Conservation (phyloP, 371 early-diverging fungal genomes). For the Mortierella sp. region DNA sequence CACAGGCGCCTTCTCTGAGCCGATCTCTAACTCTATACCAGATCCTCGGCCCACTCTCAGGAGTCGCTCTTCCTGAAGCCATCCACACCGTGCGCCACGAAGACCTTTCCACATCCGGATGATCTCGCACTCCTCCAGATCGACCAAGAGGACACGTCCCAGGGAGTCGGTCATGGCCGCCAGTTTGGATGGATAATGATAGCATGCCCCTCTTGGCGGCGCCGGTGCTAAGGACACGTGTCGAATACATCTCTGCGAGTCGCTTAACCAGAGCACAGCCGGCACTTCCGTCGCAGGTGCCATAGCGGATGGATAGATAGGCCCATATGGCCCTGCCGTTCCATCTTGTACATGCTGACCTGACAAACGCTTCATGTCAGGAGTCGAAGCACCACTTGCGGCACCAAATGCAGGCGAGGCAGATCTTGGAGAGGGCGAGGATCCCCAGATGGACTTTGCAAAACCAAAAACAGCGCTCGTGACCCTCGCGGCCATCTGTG, state of each 20-base stretch:
- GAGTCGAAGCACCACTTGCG: constrained; percentile 22
- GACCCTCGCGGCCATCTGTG: constrained; percentile 66
- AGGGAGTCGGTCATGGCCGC: constrained; percentile 71
- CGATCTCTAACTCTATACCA: neutral
- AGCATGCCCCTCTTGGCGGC: constrained; percentile 58
- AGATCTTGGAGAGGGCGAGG: constrained; percentile 31
- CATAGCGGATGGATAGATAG: constrained; percentile 54
- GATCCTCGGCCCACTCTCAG: constrained; percentile 10
- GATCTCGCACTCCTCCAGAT: constrained; percentile 66
- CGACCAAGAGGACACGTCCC: constrained; percentile 74
- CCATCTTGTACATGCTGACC: constrained; percentile 38
- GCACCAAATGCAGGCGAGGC: constrained; percentile 56
- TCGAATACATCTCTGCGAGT: constrained; percentile 62
- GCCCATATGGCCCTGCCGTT: constrained; percentile 40
- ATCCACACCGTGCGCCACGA: constrained; percentile 73
- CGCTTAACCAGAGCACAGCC: constrained; percentile 57
- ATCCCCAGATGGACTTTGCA: constrained; percentile 72
- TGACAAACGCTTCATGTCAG: constrained; percentile 34
- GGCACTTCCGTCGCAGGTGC: constrained; percentile 69
- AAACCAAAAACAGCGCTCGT: constrained; percentile 70
- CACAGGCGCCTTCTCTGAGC: constrained; percentile 3
- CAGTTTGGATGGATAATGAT: constrained; percentile 56
- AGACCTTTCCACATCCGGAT: constrained; percentile 78
- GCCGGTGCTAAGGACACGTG: constrained; percentile 62
- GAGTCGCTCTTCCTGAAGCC: constrained; percentile 58